phyloP scores from a whole-genome alignment of 1,284 basidiomycete species.

The Ustilago curta region DNA sequence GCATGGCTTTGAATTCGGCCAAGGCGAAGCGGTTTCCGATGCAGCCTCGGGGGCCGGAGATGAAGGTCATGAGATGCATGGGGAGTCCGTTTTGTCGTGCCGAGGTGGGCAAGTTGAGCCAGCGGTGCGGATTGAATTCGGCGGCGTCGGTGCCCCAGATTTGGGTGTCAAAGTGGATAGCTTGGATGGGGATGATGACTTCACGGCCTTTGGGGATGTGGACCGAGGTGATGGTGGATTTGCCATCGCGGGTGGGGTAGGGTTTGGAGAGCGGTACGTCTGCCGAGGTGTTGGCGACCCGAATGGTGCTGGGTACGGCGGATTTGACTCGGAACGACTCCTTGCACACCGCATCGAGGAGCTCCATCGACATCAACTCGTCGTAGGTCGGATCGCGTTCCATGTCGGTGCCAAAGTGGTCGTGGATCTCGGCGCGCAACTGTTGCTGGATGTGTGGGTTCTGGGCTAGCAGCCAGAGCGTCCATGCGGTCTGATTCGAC shows the following conservation, averaged over 20 bases:
- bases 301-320: slow-evolving; percentile 55
- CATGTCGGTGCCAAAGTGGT: slow-evolving; percentile 38
- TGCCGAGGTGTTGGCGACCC: slow-evolving; percentile 40
- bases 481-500: slow-evolving; percentile 62
- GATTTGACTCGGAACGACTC: slow-evolving; percentile 55
- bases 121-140: slow-evolving; percentile 59
- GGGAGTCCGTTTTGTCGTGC: slow-evolving; percentile 41
- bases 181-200: slow-evolving; percentile 55
- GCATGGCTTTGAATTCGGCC: slow-evolving; percentile 64
- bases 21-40: slow-evolving; percentile 63
- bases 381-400: slow-evolving; percentile 54
- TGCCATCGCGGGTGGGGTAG: slow-evolving; percentile 48
- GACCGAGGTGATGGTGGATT: slow-evolving; percentile 47
- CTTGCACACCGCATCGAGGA: slow-evolving; percentile 60
- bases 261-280: slow-evolving; percentile 57
- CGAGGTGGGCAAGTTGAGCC: slow-evolving; percentile 48
- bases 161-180: slow-evolving; percentile 37
- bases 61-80: slow-evolving; percentile 58
- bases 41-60: slow-evolving; percentile 61
- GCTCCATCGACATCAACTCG: slow-evolving; percentile 53
- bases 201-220: slow-evolving; percentile 52
- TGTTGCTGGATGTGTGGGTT: slow-evolving; percentile 44
- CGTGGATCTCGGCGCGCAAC: slow-evolving; percentile 60
- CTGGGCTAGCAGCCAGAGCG: slow-evolving; percentile 51
- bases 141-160: slow-evolving; percentile 61